Base-by-base conservation (phyloP, 2,329 filamentous ascomycete genomes). In the Aspergillus novoparasiticus region DNA sequence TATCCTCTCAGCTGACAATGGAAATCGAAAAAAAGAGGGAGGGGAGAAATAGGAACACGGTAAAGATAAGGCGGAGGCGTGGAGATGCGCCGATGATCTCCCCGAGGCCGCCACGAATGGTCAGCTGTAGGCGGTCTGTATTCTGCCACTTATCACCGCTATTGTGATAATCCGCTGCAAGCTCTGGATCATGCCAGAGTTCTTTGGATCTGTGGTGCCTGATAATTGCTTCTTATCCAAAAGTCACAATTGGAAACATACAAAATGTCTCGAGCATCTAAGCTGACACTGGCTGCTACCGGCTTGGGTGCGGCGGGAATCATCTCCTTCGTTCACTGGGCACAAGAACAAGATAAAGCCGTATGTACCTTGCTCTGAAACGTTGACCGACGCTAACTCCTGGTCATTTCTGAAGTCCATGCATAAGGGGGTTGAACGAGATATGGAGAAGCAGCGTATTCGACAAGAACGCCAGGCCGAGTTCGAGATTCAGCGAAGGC, bases 361-460 rank as follows among this genome's bases (percentile, higher is more conserved):
- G 94, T 97, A 83, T 64, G 88, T 51, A 36, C 39, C 11, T 59
- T 41, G 16, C 30, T 55, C 10, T 1, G 19, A 45, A 41, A 5
- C 39, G 36, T 10, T 10, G 46, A 43, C 48, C 63, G 23, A 63
- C 59, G 55, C 62, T 67, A 54, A 66, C 43, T 16, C 55, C 60
- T 54, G 41, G 36, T 19, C 30, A 23, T 23, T 55, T 11, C 28
- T 11, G 50, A 66, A 80, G 95, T 91, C 92, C 62, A 99, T 99
- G 95, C 95, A 99, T 75, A 87, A 90, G 69, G 95, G 95, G 51
- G 95, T 99, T 48, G 83, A 98, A 68, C 91, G 94, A 67, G 95
- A 99, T 74, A 91, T 97, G 84, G 94, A 98, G 75, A 93, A 96
- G 75, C 94, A 97, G 76, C 89, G 91, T 53, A 77, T 97, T 68